Evolutionary conservation across 2,329 filamentous ascomycete species (phyloP).

Genomic region (Helotiales sp.): DNA sequence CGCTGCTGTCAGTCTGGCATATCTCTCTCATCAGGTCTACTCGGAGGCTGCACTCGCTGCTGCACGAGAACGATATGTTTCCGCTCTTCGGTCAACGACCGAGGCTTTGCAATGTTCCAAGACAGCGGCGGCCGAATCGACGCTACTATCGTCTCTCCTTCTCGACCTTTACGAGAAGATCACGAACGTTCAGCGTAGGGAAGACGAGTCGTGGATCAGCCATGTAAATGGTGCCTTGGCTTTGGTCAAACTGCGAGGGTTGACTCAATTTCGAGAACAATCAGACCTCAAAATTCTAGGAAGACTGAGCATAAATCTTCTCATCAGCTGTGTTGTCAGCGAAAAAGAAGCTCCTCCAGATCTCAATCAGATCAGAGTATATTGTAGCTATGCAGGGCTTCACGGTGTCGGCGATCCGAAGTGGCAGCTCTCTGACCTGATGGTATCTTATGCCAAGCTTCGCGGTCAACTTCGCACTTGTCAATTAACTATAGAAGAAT

Average conservation of each 20-base stretch:
- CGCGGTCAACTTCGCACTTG: constrained; percentile 3
- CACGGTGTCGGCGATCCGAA: background rate
- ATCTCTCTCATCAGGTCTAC: constrained; percentile 12
- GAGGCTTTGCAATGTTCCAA: constrained; percentile 6
- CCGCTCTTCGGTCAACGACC: constrained; percentile 8
- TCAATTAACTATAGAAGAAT: background rate
- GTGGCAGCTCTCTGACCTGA: constrained; percentile 7
- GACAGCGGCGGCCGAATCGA: constrained; percentile 4
- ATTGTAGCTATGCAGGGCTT: background rate
- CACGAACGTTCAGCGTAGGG: background rate
- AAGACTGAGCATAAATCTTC: constrained; percentile 6
- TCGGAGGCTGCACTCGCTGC: constrained; percentile 1
- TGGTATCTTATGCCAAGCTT: constrained; percentile 11
- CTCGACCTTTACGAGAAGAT: constrained; percentile 23
- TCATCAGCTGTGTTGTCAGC: constrained; percentile 12
- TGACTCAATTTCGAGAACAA: background rate
- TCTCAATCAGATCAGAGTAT: constrained; percentile 2
- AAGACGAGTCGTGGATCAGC: constrained; percentile 11
- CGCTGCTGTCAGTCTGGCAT: constrained; percentile 23
- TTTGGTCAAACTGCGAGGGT: constrained; percentile 10
- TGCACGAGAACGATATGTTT: constrained; percentile 13
- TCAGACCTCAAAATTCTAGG: background rate
- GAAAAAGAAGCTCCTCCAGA: constrained; percentile 1
- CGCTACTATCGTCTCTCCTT: constrained; percentile 15
- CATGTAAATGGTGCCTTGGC: constrained; percentile 21